phyloP scores from a whole-genome alignment of 2,329 filamentous ascomycete species.

The Albifimbria verrucaria region DNA sequence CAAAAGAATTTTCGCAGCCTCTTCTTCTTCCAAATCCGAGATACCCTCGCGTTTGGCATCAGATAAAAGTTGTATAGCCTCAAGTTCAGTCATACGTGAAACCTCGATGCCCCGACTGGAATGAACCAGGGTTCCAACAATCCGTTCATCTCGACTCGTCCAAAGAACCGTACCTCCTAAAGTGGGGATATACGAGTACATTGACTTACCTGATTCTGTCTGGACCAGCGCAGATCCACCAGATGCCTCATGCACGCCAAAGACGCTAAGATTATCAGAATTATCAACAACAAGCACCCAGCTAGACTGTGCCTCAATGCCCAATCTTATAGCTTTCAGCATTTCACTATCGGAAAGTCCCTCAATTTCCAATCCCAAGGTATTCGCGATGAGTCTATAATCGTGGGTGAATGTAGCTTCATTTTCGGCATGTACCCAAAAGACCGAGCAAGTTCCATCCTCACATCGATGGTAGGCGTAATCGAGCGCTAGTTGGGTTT shows the following conservation, averaged over 20 bases:
- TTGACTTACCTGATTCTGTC: too few relatives aligned
- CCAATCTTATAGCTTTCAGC: constrained; percentile 8
- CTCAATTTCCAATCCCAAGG: constrained; percentile 13
- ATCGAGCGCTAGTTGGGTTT: constrained; percentile 34
- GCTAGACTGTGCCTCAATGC: constrained; percentile 10
- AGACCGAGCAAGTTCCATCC: constrained; percentile 23
- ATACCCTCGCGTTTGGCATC: neutral
- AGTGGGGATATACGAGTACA: constrained; percentile 20
- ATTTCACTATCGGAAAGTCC: constrained; percentile 17
- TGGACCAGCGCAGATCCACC: too few relatives aligned
- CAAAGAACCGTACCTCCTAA: constrained; percentile 24
- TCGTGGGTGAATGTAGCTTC: constrained; percentile 25
- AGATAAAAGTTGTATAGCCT: constrained; percentile 11
- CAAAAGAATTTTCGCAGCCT: constrained; percentile 11
- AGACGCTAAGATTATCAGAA: constrained; percentile 25
- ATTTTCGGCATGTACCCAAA: constrained; percentile 34
- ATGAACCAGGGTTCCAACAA: constrained; percentile 21
- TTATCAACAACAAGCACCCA: constrained; percentile 33
- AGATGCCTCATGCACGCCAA: too few relatives aligned
- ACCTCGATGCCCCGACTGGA: constrained; percentile 17
- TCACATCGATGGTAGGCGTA: constrained; percentile 24
- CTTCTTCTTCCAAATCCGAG: neutral
- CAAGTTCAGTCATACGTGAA: constrained; percentile 14
- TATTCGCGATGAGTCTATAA: constrained; percentile 25
- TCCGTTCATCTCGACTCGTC: constrained; percentile 26